Base-by-base conservation (phyloP, 2,329 filamentous ascomycete genomes). In the Sclerotinia sclerotiorum region DNA sequence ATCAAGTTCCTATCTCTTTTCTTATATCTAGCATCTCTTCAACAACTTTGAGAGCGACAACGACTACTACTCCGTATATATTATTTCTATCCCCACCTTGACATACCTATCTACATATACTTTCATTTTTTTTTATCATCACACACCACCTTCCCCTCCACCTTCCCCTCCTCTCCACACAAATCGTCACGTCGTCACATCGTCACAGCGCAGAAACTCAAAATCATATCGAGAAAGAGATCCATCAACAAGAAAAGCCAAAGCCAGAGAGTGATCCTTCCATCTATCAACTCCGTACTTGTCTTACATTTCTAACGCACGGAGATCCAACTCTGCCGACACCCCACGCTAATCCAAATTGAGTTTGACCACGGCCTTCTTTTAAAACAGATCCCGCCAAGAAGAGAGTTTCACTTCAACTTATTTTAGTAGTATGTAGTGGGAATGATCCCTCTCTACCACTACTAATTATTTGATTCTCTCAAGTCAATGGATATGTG, bases 341-440 rank as follows among this genome's bases (percentile, higher is more conserved):
- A 42, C 44, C 29, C 15, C 29, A 49, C 64, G 32, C 64, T 61
- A 60, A 39, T 54, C 49, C 29, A 7, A 7, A 39, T 46, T 13
- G 24, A 51, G n/a, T 51, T 27, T 62, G 46, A 27, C 21, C 42
- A 44, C 35, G 11, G 3, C 24, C 49, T 29, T 62, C 46, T 62
- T 42, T 32, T 32, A 51, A 51, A 62, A 62, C 60, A 62, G 29
- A 21, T 62, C 46, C 46, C 32, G 60, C 46, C 46, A 62, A 62
- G 46, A 35, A 51, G 55, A 51, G 35, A 29, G 63, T 65, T 65
- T 58, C 63, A 65, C 49, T 32, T 58, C 39, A 49, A 35, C 27
- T 62, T 19, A 32, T 27, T 27, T 48, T 32, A 49, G 19, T 49
- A 35, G 62, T n/a, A n/a, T n/a, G n/a, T 56, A 17, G 49, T 65